Evolutionary conservation across 2,329 filamentous ascomycete genomes (phyloP).

Genomic region (Fusarium austroafricanum): DNA sequence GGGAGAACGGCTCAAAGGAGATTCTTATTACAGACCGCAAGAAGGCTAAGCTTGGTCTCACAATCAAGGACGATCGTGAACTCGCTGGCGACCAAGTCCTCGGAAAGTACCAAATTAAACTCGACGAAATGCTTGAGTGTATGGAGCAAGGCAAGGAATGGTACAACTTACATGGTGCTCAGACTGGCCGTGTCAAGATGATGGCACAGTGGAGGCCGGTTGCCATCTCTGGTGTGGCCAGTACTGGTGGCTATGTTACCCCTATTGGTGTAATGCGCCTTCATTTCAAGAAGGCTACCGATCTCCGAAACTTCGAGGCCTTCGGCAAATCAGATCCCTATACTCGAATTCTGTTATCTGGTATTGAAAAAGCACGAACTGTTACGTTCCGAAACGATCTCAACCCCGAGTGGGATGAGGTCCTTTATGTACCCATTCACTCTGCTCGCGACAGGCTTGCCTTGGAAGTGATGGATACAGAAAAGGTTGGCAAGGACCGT

Average conservation of each 20-base stretch:
- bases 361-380: slow-evolving; percentile 89
- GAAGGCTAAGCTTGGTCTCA: slow-evolving; percentile 87
- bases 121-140: slow-evolving; percentile 91
- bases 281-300: slow-evolving; percentile 85
- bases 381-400: slow-evolving; percentile 97
- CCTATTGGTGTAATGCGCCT: slow-evolving; percentile 96
- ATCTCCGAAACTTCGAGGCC: slow-evolving; percentile 91
- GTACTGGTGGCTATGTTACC: slow-evolving; percentile 89
- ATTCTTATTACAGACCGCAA: slow-evolving; percentile 95
- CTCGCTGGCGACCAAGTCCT: slow-evolving; percentile 84
- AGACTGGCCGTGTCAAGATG: slow-evolving; percentile 89
- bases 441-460: slow-evolving; percentile 83
- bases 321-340: slow-evolving; percentile 98
- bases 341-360: slow-evolving; percentile 86
- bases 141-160: slow-evolving; percentile 95
- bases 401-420: slow-evolving; percentile 94
- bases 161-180: slow-evolving; percentile 87
- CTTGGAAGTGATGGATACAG: slow-evolving; percentile 96
- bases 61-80: slow-evolving; percentile 96
- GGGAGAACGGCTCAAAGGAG: slow-evolving; percentile 92
- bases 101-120: slow-evolving; percentile 93
- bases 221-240: slow-evolving; percentile 81
- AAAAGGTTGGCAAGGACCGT: slow-evolving; percentile 91
- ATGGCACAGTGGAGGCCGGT: slow-evolving; percentile 96
- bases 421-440: slow-evolving; percentile 93